Percentiles rank a stretch among this genome's conserved stretches.
phyloP scores from a whole-genome alignment of 768 basidiomycete genomes.

The Holtermanniella nyarrowii region DNA sequence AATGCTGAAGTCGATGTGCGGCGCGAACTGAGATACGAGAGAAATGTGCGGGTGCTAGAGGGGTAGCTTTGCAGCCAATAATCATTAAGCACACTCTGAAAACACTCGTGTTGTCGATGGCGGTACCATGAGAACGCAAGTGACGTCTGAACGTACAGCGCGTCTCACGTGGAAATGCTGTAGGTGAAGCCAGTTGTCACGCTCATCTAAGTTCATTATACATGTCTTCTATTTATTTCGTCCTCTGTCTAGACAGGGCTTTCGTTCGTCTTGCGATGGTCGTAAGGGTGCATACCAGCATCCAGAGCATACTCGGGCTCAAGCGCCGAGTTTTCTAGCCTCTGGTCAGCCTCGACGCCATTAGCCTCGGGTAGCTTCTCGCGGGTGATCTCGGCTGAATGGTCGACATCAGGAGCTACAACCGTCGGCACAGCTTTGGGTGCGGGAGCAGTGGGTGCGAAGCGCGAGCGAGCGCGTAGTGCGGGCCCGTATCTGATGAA shows the following conservation, averaged over 20 bases:
- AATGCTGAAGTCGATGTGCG: too few species aligned
- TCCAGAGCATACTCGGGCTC: constrained; percentile 9
- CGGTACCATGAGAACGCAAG: too few species aligned
- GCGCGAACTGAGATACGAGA: too few species aligned
- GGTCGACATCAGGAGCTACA: neutral
- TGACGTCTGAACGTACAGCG: too few species aligned
- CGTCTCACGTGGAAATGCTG: too few species aligned
- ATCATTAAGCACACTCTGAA: too few species aligned
- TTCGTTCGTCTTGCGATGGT: neutral
- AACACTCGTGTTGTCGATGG: too few species aligned
- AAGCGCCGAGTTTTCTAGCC: neutral
- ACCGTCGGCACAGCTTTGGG: neutral
- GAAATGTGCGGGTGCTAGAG: too few species aligned
- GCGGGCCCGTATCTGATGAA: constrained; percentile 56
- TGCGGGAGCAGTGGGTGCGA: constrained; percentile 9
- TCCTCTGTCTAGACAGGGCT: neutral
- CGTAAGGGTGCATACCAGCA: constrained; percentile 1
- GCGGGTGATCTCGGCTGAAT: neutral
- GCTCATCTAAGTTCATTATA: too few species aligned
- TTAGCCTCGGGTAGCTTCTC: neutral
- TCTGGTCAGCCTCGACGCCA: neutral
- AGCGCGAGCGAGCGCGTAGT: constrained; percentile 43
- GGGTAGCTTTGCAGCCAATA: too few species aligned
- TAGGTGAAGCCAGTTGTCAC: too few species aligned
- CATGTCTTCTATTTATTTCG: too few species aligned